Conservation (phyloP, 805 yeast species). For the Naumovozyma dairenensis region DNA sequence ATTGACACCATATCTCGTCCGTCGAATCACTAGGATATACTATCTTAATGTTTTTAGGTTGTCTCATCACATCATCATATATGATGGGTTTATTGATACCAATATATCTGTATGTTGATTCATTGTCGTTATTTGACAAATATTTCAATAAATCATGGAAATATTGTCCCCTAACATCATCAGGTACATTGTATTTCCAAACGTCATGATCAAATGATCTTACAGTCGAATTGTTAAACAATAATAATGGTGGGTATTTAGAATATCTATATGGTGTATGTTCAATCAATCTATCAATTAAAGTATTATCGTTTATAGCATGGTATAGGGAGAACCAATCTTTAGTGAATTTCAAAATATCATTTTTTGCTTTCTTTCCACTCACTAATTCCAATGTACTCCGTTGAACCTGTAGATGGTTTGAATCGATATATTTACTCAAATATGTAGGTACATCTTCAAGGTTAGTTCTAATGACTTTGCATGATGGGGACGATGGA, state of each 20-base stretch:
- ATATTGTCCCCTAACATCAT: constrained; percentile 4
- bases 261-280: constrained; percentile 39
- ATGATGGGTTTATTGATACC: constrained; percentile 65
- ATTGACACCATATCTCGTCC: constrained; percentile 53
- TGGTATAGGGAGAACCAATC: too few relatives aligned
- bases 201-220: constrained; percentile 33
- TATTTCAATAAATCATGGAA: constrained; percentile 16
- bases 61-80: constrained; percentile 45
- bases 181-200: constrained; percentile 25
- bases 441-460: not conserved
- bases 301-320: too few relatives aligned
- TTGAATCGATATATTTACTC: constrained; percentile 1
- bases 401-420: not conserved
- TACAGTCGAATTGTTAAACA: constrained; percentile 39
- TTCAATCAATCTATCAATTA: constrained; percentile 6
- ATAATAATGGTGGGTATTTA: constrained; percentile 56
- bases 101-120: constrained; percentile 39
- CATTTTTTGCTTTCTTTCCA: not conserved
- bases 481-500: too few relatives aligned
- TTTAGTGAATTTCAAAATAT: constrained; percentile 1
- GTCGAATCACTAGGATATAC: constrained; percentile 24
- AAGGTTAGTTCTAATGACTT: constrained; percentile 18
- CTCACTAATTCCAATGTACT: constrained; percentile 4
- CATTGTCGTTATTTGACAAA: constrained; percentile 9
- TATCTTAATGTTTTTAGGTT: constrained; percentile 53